Conservation (phyloP, 2,329 filamentous ascomycete genomes). For the Ambrosiella beaveri region DNA sequence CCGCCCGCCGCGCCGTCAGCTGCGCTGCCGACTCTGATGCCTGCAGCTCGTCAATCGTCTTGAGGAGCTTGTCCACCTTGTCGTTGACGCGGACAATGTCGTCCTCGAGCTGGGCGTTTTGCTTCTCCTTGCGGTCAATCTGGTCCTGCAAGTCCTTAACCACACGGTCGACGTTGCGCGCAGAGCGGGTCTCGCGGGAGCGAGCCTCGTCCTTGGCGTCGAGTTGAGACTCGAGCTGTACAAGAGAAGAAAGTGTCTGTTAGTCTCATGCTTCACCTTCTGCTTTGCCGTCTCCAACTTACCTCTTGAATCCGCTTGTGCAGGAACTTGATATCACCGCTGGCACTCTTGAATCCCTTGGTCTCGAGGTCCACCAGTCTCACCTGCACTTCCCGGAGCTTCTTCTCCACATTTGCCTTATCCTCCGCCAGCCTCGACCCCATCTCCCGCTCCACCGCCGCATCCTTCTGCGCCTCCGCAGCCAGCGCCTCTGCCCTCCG, state of each 20-base stretch:
- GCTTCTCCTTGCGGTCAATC: constrained; percentile 84
- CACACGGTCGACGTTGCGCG: constrained; percentile 81
- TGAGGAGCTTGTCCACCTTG: constrained; percentile 75
- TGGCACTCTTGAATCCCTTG: constrained; percentile 86
- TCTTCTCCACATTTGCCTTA: constrained; percentile 78
- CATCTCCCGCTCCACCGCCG: constrained; percentile 66
- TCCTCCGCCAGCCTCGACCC: constrained; percentile 73
- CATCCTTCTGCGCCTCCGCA: constrained; percentile 83
- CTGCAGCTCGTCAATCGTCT: constrained; percentile 87
- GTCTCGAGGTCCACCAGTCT: constrained; percentile 86
- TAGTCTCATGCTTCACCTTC: neutral
- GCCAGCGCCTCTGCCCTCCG: constrained; percentile 74
- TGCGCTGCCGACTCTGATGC: constrained; percentile 68
- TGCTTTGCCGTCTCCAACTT: constrained; percentile 20
- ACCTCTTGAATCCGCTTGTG: constrained; percentile 93
- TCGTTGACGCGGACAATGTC: constrained; percentile 75
- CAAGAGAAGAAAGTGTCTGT: constrained; percentile 17
- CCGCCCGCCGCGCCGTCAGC: constrained; percentile 65
- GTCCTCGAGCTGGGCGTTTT: constrained; percentile 61
- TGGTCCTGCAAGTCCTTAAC: constrained; percentile 87
- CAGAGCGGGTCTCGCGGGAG: constrained; percentile 65
- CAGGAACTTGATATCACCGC: constrained; percentile 87
- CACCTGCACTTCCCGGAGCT: constrained; percentile 76
- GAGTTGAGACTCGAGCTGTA: constrained; percentile 69
- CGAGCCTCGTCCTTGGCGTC: constrained; percentile 67